phyloP scores from a whole-genome alignment of 2,329 filamentous ascomycete species.

The Rutstroemia sp. region DNA sequence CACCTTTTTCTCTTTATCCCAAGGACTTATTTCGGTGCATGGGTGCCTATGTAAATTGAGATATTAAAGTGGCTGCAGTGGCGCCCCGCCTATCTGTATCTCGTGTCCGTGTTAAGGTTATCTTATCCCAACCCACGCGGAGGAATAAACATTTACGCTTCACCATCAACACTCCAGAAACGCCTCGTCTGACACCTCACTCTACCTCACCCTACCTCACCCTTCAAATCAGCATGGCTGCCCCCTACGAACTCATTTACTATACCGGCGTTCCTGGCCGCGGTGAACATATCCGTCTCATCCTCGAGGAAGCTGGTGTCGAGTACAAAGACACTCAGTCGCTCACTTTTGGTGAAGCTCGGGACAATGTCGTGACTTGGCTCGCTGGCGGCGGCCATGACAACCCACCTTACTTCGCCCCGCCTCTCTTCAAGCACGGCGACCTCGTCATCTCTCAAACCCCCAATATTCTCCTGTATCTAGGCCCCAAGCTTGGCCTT shows the following conservation, averaged over 20 bases:
- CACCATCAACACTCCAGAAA: neutral
- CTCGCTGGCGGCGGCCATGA: constrained; percentile 31
- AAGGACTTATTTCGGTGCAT: neutral
- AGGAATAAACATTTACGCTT: neutral
- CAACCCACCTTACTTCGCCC: constrained; percentile 60
- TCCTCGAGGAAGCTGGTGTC: constrained; percentile 60
- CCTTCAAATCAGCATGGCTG: constrained; percentile 8
- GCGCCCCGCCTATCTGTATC: neutral
- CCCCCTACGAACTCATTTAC: constrained; percentile 22
- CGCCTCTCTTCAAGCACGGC: constrained; percentile 53
- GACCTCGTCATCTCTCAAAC: constrained; percentile 60
- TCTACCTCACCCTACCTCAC: neutral
- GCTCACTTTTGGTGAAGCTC: constrained; percentile 42
- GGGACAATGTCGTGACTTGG: constrained; percentile 33
- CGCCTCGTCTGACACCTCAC: neutral
- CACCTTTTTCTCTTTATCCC: neutral
- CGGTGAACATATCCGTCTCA: constrained; percentile 65
- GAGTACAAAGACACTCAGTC: constrained; percentile 53
- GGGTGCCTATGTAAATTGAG: no score
- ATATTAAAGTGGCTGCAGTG: neutral
- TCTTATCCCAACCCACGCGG: neutral
- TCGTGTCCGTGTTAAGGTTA: neutral
- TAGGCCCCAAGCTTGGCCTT: constrained; percentile 28
- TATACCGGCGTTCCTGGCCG: constrained; percentile 53
- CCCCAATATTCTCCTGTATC: constrained; percentile 64